Percentiles rank a stretch among this genome's conserved stretches.
These are phyloP conservation scores for Kokia cookei DNA, from an alignment of 441 rosid species.

Conservation along the genomic window DNA sequence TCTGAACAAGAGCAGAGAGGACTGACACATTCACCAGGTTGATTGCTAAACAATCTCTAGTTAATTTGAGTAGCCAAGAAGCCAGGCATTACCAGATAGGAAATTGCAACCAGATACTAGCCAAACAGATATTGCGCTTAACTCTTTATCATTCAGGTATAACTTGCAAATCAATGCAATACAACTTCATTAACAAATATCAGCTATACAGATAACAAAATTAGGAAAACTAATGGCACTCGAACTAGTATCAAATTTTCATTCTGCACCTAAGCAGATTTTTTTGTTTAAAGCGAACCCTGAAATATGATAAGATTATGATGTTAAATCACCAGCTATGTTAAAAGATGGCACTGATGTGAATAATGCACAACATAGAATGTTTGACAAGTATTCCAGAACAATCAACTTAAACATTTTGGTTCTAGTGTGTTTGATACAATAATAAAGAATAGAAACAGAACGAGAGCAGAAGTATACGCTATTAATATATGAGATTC, in stretches of 20 bases:
- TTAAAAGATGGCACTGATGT: background rate
- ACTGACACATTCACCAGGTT: background rate
- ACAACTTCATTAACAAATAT: background rate
- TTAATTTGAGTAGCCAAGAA: background rate
- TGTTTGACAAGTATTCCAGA: background rate
- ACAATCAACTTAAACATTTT: background rate
- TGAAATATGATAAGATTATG: background rate
- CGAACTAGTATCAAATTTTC: background rate
- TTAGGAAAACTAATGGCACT: background rate
- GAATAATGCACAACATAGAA: conserved; percentile 5
- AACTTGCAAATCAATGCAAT: background rate
- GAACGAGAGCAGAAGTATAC: conserved; percentile 21
- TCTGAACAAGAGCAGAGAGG: background rate
- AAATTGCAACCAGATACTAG: background rate
- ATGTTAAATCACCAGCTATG: background rate
- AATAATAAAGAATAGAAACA: conserved; percentile 6
- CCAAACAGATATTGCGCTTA: background rate
- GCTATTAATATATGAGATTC: conserved; percentile 39
- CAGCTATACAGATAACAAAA: background rate
- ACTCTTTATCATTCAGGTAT: background rate
- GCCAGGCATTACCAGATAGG: background rate
- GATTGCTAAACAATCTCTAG: background rate
- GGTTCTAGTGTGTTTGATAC: background rate
- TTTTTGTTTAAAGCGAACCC: no score
- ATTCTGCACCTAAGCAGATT: background rate